These are phyloP conservation scores for Yarrowia deformans DNA, from an alignment of 805 yeast genomes.

Conservation along the genomic window DNA sequence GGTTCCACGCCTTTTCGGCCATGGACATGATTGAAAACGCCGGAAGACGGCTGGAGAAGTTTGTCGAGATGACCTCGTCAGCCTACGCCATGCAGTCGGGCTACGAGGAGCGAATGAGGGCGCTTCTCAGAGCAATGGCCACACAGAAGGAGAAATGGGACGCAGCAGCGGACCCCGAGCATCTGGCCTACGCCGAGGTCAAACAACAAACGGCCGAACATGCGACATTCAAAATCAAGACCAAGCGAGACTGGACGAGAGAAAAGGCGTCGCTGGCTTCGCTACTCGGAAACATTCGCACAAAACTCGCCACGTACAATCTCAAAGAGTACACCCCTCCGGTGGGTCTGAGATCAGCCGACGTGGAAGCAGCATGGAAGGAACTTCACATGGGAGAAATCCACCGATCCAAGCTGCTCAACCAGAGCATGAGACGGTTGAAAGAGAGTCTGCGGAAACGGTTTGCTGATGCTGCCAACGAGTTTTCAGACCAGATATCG, in stretches of 20 bases:
- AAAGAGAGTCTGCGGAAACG: slow-evolving; percentile 49
- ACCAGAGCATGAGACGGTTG: slow-evolving; percentile 49
- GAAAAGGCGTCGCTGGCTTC: slow-evolving; percentile 52
- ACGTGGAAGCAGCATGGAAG: slow-evolving; percentile 50
- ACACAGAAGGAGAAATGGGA: slow-evolving; percentile 47
- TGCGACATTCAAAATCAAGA: slow-evolving; percentile 46
- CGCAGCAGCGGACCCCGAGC: slow-evolving; percentile 43
- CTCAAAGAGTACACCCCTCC: slow-evolving; percentile 52
- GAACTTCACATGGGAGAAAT: slow-evolving; percentile 49
- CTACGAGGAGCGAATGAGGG: slow-evolving; percentile 49
- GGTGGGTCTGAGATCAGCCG: slow-evolving; percentile 46
- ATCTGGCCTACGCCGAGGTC: slow-evolving; percentile 46
- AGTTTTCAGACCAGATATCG: slow-evolving; percentile 47
- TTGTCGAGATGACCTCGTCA: slow-evolving; percentile 50
- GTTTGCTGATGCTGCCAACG: slow-evolving; percentile 51
- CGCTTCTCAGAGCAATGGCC: slow-evolving; percentile 46
- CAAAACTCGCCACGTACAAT: slow-evolving; percentile 51
- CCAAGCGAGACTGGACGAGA: slow-evolving; percentile 52
- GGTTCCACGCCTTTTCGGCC: slow-evolving; percentile 59
- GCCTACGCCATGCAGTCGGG: slow-evolving; percentile 49
- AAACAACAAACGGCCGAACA: slow-evolving; percentile 47
- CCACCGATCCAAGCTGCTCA: slow-evolving; percentile 48
- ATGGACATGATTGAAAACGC: slow-evolving; percentile 52
- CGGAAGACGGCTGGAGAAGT: slow-evolving; percentile 51
- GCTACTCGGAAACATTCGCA: slow-evolving; percentile 51